phyloP scores from a whole-genome alignment of 2,329 filamentous ascomycete genomes.

The Ophiognomonia clavigignenti-juglandacearum region DNA sequence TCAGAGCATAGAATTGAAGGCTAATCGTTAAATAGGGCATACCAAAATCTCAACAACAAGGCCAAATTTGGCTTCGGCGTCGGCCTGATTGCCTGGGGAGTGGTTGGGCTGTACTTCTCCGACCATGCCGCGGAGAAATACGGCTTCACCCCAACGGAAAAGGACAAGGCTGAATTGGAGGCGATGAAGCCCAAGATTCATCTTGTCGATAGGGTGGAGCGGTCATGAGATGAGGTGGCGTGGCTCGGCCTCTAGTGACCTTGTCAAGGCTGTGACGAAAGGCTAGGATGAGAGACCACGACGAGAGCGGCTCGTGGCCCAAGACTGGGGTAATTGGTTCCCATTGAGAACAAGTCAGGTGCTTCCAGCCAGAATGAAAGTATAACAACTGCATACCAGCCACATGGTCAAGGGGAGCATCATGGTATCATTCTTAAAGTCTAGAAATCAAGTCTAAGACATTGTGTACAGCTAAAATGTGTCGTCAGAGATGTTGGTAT shows the following conservation, averaged over 20 bases:
- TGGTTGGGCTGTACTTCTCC: conserved; percentile 66
- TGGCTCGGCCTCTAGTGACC: no score
- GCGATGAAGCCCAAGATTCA: conserved; percentile 58
- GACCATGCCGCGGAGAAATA: conserved; percentile 70
- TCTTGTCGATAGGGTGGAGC: conserved; percentile 46
- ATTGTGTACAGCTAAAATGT: conserved; percentile 42
- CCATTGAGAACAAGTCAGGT: no score
- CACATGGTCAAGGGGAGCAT: background rate
- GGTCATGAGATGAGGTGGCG: conserved; percentile 12
- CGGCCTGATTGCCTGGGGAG: conserved; percentile 72
- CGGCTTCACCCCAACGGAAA: conserved; percentile 66
- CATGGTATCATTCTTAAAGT: background rate
- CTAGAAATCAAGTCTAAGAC: background rate
- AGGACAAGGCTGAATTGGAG: conserved; percentile 65
- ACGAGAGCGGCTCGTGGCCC: no score
- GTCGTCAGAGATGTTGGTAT: conserved; percentile 56
- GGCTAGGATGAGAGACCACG: no score
- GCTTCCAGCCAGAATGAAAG: no score
- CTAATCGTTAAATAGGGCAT: conserved; percentile 46
- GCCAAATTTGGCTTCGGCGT: conserved; percentile 68
- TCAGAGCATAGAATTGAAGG: conserved; percentile 2
- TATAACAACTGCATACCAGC: background rate
- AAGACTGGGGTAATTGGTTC: no score
- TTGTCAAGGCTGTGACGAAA: no score
- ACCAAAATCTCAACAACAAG: conserved; percentile 65